Base-by-base conservation (phyloP, 2,329 filamentous ascomycete genomes). In the Aspergillus fructus region DNA sequence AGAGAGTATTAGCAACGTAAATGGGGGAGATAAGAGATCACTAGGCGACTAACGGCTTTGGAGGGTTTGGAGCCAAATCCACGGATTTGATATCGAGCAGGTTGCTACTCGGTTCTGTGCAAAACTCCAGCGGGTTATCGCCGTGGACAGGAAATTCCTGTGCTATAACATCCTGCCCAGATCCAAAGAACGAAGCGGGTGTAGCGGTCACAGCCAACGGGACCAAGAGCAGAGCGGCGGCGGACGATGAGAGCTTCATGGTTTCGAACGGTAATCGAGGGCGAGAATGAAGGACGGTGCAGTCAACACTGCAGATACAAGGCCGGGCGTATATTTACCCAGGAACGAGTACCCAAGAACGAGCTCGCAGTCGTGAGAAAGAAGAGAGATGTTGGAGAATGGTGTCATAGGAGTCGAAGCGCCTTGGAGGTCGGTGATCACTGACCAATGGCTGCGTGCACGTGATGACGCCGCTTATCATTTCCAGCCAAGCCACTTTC, bases 41-140 rank as follows among this genome's bases (percentile, higher is more conserved):
- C 33, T 39, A 37, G 23, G 62, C 52, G 30, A 84, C 89, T 70
- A 86, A 97, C 93, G 92, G 82, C 71, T 85, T 72, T 37, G 94
- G 94, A 59, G 93, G 94, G 76, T 97, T 97, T 13, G 94, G 94
- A 37, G 76, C 71, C 56, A 99, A 77, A 68, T 97, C 87, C 56
- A 97, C 91, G 47, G 84, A 84, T 62, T 92, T 81, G 68, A 99
- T 92, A 43, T 79, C 78, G 65, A 97, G 79, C 56, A 93, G 83
- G 73, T 97, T 86, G 51, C 85, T 74, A 49, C 76, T 75, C 57
- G 90, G 89, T 61, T 90, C 83, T 58, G 79, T 78, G 64, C 94
- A 99, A 77, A 89, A 90, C 70, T 86, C 80, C 59, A 99, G 82
- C 30, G 94, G 93, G 71, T 93, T 96, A 50, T 93, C 81, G 73